Evolutionary conservation across 2,329 filamentous ascomycete species (phyloP), one percentile per base, ranked within the genome.

Genomic region (Epichloe glyceriae): DNA sequence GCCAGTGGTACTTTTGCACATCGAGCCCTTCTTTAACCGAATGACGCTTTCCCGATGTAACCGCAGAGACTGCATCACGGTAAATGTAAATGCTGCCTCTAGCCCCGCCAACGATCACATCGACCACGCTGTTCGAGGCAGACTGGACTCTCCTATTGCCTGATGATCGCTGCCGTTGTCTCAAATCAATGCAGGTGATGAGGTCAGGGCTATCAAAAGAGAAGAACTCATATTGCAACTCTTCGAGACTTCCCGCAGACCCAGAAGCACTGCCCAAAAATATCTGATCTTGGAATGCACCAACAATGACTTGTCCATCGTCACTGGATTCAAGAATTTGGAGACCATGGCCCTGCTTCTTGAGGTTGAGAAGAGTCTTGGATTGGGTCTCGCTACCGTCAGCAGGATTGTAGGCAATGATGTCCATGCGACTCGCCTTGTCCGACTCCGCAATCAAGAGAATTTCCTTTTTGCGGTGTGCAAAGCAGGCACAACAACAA

Each of bases 1-100:
- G 93, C 93, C 93, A 98, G 65, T 97, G 93, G 49, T 90, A 73
- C 55, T 84, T 85, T 51, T 83, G 81, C 35, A 74, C 75, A 53
- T 75, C 73, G 22, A 80, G 63, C 19, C 77, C 73, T 40, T 78
- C 67, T 57, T 71, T 70, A 61, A 70, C 65, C 48, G 58, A 59
- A 37, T 67, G 67, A 1, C 64, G 60, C 45, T 65, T 67, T 2
- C 66, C 64, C 34, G 71, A 64, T 44, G 64, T 74, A 38, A 86
- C 70, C 54, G 78, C 78, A 51, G 70, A 65, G 10, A 91, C 62
- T 15, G 89, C 70, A 65, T 95, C 85, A 54, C 84, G 80, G 64
- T 95, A 95, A n/a, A 90, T 69, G 60, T 87, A 80, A 42, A 97
- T 85, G 22, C 79, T 77, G 56, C 93, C 93, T 47, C 82, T 78